Base-by-base conservation (phyloP, 305 asterid genomes). In the Salvia sclarea region DNA sequence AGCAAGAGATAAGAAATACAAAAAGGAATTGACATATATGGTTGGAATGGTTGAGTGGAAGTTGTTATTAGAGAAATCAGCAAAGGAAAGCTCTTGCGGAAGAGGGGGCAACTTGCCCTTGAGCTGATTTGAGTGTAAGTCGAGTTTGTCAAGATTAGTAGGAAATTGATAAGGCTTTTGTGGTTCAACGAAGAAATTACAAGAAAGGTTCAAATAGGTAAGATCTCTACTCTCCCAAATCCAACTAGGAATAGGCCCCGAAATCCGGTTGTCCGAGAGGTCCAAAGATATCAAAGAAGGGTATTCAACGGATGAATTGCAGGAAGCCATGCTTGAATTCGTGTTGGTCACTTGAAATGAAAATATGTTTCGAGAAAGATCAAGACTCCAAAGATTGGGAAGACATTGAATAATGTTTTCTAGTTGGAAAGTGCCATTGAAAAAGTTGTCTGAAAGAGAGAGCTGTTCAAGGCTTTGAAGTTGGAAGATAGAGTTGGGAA, bases 1-100 rank as follows among this genome's bases (percentile, higher is more conserved):
- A 28, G 78, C 76, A 43, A 79, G 25, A 7, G 72, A 69, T 57
- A 83, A 68, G 70, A 58, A 75, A 10, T n/a, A 1, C 21, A 57
- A 60, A 18, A 11, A 16, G 4, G 31, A 1, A 18, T 53, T 64
- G 33, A 81, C 81, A 2, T 18, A 8, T 48, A 11, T 20, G 0
- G 8, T 25, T 4, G 30, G 75, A 5, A 73, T 70, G 16, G 76
- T 20, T 18, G 65, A 12, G 33, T 13, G 58, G 53, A 48, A 48
- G 3, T 48, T 17, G 54, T 48, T 48, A 8, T 2, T 1, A 17
- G 55, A 48, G 18, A 17, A 75, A 61, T 81, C 85, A 2, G 80
- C 35, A 53, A 45, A 75, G 16, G 38, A 61, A 55, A 69, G 74
- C 3, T 48, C 74, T 6, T 10, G 12, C 28, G 21, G 18, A 18